Evolutionary conservation across 768 basidiomycete species (phyloP).

Genomic region (Calocybe indica): DNA sequence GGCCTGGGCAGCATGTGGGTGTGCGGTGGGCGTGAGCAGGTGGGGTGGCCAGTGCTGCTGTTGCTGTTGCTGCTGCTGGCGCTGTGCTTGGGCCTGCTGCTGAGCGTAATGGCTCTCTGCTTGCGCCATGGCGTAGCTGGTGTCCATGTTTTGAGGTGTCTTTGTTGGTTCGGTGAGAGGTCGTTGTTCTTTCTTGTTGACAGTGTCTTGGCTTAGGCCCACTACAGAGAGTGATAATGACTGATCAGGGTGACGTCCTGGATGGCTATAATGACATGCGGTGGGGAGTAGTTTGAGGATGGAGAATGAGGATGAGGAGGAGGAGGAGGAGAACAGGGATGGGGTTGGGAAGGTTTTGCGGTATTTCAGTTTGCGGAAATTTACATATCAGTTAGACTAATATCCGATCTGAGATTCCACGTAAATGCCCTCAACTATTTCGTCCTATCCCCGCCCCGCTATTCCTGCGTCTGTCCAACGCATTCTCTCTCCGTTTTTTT

Average conservation of each 20-base stretch:
- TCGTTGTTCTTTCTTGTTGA: not conserved
- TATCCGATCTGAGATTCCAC: slow-evolving; percentile 14
- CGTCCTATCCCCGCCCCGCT: too few relatives aligned
- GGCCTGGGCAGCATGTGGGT: not conserved
- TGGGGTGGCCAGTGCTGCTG: slow-evolving; percentile 9
- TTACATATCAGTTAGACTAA: slow-evolving; percentile 9
- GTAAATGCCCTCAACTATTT: not conserved
- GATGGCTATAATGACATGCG: not conserved
- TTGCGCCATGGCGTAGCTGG: slow-evolving; percentile 9
- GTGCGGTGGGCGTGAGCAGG: slow-evolving; percentile 7
- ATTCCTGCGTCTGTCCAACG: too few relatives aligned
- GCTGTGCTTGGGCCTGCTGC: slow-evolving; percentile 1
- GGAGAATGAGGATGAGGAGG: not conserved
- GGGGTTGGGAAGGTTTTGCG: not conserved
- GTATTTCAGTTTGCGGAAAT: slow-evolving; percentile 7
- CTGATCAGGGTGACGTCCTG: not conserved
- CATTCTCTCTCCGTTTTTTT: too few relatives aligned
- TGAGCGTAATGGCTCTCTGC: slow-evolving; percentile 7
- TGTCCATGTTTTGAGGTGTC: slow-evolving; percentile 8
- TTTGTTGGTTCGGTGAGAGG: not conserved
- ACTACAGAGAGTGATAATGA: not conserved
- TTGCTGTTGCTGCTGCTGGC: slow-evolving; percentile 4
- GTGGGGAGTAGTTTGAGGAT: not conserved
- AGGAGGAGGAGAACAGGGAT: not conserved
- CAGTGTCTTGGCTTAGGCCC: not conserved